Evolutionary conservation across 352 stramenopile genomes (phyloP).

Genomic region (Phytophthora pini): DNA sequence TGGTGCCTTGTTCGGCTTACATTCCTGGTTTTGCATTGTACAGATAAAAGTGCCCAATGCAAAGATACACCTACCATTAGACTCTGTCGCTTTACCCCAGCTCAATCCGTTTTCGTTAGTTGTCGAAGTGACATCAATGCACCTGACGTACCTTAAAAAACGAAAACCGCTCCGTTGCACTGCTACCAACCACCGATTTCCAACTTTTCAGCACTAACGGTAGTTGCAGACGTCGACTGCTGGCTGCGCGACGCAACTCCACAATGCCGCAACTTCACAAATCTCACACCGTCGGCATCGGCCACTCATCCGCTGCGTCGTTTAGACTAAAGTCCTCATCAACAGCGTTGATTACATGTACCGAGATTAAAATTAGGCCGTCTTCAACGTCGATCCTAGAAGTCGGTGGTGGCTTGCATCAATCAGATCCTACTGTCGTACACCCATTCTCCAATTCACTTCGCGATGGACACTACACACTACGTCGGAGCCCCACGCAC

Average conservation of each 20-base stretch:
- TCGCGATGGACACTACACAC: constrained; percentile 20
- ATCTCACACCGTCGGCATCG: constrained; percentile 5
- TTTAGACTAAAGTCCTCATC: constrained; percentile 11
- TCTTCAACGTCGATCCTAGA: constrained; percentile 19
- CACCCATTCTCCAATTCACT: constrained; percentile 21
- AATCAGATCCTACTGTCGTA: constrained; percentile 1
- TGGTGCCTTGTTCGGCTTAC: constrained; percentile 21
- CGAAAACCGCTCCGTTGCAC: too few species aligned
- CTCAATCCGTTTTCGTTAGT: too few species aligned
- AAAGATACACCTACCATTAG: constrained; percentile 22
- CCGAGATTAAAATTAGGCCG: constrained; percentile 1
- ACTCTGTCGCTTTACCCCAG: not conserved
- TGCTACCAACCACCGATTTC: too few species aligned
- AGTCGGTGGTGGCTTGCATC: constrained; percentile 7
- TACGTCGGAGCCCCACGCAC: constrained; percentile 21
- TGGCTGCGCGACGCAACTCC: too few species aligned
- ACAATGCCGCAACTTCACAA: not conserved
- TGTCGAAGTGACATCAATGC: too few species aligned
- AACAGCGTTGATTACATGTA: not conserved
- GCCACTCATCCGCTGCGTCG: constrained; percentile 10
- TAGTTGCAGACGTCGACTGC: too few species aligned
- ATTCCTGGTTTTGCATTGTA: constrained; percentile 29
- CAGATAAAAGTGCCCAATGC: constrained; percentile 26
- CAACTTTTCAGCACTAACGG: too few species aligned
- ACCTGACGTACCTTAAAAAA: too few species aligned